Percentiles rank a stretch among this genome's conserved stretches.
Conservation (phyloP, 139 green algal genomes). For the Chlorella vulgaris region DNA sequence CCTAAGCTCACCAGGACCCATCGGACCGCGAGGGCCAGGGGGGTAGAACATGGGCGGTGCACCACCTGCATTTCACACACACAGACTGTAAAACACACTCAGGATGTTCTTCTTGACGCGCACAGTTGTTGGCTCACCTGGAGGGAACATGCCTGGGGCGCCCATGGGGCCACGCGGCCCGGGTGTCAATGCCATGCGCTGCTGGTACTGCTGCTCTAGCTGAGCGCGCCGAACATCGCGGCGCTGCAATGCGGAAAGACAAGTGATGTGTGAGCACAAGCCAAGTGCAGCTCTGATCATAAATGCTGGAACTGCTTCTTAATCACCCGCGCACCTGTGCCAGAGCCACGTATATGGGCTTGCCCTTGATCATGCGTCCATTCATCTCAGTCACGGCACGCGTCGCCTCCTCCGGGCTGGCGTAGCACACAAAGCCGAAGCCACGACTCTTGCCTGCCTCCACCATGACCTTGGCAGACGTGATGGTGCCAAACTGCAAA, state of each 20-base stretch:
- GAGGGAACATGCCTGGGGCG: slow-evolving; percentile 39
- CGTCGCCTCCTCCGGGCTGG: slow-evolving; percentile 81
- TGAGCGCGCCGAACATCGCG: slow-evolving; percentile 80
- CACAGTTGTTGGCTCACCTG: too few species aligned
- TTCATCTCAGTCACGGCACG: slow-evolving; percentile 88
- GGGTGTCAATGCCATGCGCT: slow-evolving; percentile 35
- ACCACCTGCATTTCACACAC: background rate
- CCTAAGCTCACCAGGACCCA: slow-evolving; percentile 8
- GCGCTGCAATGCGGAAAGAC: slow-evolving; percentile 55
- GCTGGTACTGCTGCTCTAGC: slow-evolving; percentile 74
- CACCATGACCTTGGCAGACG: slow-evolving; percentile 88
- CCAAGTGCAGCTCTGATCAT: too few species aligned
- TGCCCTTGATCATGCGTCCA: slow-evolving; percentile 78
- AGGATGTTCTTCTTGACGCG: too few species aligned
- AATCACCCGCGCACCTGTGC: slow-evolving; percentile 60
- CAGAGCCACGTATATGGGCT: slow-evolving; percentile 92
- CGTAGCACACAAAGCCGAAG: slow-evolving; percentile 96
- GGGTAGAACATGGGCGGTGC: slow-evolving; percentile 54
- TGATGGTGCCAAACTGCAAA: slow-evolving; percentile 80
- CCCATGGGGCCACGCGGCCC: slow-evolving; percentile 55
- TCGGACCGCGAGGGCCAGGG: slow-evolving; percentile 19
- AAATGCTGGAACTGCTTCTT: too few species aligned
- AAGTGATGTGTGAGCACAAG: too few species aligned
- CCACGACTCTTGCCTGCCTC: slow-evolving; percentile 80
- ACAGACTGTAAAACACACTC: background rate